phyloP scores from a whole-genome alignment of 805 yeast species.

The Starmerella floris region DNA sequence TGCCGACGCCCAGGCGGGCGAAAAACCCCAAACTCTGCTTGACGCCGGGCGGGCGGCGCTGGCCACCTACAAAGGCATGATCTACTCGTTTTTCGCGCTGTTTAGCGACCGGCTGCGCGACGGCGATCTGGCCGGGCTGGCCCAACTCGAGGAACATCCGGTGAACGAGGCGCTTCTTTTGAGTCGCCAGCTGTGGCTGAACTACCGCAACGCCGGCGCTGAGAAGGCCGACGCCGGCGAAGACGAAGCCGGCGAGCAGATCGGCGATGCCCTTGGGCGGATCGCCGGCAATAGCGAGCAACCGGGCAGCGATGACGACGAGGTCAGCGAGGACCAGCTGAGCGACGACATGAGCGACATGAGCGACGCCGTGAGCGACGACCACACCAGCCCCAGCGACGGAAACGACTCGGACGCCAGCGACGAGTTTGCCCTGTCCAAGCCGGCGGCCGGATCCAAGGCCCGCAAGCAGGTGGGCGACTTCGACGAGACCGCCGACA shows the following conservation, averaged over 20 bases:
- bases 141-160: constrained; percentile 67
- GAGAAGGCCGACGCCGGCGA: background rate
- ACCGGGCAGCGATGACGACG: background rate
- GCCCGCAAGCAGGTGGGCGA: constrained; percentile 32
- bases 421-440: constrained; percentile 17
- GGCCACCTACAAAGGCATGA: constrained; percentile 63
- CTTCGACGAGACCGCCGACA: constrained; percentile 61
- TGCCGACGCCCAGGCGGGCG: constrained; percentile 1
- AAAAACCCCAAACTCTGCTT: constrained; percentile 10
- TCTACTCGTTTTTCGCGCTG: constrained; percentile 65
- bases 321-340: background rate
- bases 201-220: constrained; percentile 38
- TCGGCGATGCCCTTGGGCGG: background rate
- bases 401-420: constrained; percentile 12
- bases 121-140: constrained; percentile 32
- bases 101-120: constrained; percentile 43
- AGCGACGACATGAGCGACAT: background rate
- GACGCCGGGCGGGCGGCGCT: constrained; percentile 53
- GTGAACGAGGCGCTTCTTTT: constrained; percentile 78
- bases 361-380: background rate
- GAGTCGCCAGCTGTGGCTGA: constrained; percentile 80
- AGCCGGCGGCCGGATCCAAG: constrained; percentile 11
- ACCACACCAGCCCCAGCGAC: constrained; percentile 8
- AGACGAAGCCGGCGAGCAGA: background rate
- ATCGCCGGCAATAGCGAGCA: background rate